phyloP scores from a whole-genome alignment of 192 early-diverging fungal genomes.

The Podila clonocystis region DNA sequence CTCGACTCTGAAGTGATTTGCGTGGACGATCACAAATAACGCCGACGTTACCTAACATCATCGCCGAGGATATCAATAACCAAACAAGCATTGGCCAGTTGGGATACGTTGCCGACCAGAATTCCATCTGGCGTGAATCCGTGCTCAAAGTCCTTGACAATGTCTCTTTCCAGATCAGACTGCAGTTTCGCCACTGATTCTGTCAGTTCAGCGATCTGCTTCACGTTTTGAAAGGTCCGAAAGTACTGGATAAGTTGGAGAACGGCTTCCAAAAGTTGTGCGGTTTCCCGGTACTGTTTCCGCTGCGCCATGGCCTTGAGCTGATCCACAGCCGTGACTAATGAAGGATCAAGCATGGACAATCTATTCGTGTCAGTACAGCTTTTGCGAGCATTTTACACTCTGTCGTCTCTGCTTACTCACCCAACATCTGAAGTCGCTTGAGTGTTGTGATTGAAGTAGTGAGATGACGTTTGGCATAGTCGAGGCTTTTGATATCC shows the following conservation, averaged over 20 bases:
- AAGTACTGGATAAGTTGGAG: constrained; percentile 83
- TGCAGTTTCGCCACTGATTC: constrained; percentile 62
- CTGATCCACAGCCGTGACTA: constrained; percentile 79
- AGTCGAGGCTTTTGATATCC: constrained; percentile 95
- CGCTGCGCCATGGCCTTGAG: constrained; percentile 70
- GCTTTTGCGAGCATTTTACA: neutral
- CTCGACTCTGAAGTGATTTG: neutral
- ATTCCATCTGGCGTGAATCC: constrained; percentile 76
- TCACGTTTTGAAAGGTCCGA: constrained; percentile 75
- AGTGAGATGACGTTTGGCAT: constrained; percentile 92
- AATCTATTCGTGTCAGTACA: too few relatives aligned
- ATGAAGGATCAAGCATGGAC: neutral
- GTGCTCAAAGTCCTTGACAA: constrained; percentile 72
- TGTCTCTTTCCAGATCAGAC: constrained; percentile 56
- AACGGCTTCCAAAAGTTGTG: constrained; percentile 83
- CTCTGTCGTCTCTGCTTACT: neutral
- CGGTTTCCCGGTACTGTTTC: constrained; percentile 82
- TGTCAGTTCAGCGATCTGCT: constrained; percentile 77
- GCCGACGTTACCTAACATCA: constrained; percentile 64
- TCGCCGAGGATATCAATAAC: constrained; percentile 76
- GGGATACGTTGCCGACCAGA: constrained; percentile 56
- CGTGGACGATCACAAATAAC: neutral
- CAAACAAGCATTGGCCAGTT: constrained; percentile 80
- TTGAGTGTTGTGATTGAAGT: constrained; percentile 82
- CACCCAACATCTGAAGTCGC: constrained; percentile 90